phyloP scores from a whole-genome alignment of 2,329 filamentous ascomycete species.

The Penicillium oxalicum region DNA sequence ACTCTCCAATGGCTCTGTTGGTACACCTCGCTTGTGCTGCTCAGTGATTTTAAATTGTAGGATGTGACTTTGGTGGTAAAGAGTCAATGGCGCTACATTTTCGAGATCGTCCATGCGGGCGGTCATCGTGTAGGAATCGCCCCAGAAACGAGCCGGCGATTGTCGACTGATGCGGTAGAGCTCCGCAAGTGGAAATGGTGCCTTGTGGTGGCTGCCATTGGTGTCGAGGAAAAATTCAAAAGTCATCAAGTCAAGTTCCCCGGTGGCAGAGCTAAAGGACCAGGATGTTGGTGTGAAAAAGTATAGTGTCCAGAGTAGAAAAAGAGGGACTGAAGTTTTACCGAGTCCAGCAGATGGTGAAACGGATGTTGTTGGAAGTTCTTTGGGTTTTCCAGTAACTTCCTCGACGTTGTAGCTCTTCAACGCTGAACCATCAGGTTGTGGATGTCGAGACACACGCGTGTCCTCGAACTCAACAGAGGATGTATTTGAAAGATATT shows the following conservation, averaged over 20 bases:
- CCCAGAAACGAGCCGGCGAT: slow-evolving; percentile 24
- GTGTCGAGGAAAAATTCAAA: slow-evolving; percentile 21
- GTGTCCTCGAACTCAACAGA: neutral
- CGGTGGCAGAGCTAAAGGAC: slow-evolving; percentile 15
- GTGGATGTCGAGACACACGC: neutral
- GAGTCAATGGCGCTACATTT: slow-evolving; percentile 18
- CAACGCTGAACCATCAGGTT: neutral
- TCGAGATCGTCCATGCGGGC: slow-evolving; percentile 25
- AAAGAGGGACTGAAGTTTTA: slow-evolving; percentile 21
- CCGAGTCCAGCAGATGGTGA: slow-evolving; percentile 8
- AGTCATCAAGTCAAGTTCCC: slow-evolving; percentile 15
- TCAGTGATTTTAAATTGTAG: slow-evolving; percentile 23
- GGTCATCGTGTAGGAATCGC: slow-evolving; percentile 18
- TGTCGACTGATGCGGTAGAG: slow-evolving; percentile 23
- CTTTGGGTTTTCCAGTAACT: neutral
- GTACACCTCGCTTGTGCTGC: slow-evolving; percentile 11
- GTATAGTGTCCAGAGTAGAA: slow-evolving; percentile 25
- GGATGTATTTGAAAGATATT: neutral
- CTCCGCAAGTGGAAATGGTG: slow-evolving; percentile 14
- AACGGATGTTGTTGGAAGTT: neutral
- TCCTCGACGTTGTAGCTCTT: neutral
- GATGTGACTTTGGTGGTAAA: slow-evolving; percentile 24
- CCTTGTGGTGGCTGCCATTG: neutral
- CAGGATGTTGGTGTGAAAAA: slow-evolving; percentile 22
- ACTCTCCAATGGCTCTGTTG: neutral